Evolutionary conservation across 148 eudicot genomes (phyloP).

Genomic region (Camellia japonica): DNA sequence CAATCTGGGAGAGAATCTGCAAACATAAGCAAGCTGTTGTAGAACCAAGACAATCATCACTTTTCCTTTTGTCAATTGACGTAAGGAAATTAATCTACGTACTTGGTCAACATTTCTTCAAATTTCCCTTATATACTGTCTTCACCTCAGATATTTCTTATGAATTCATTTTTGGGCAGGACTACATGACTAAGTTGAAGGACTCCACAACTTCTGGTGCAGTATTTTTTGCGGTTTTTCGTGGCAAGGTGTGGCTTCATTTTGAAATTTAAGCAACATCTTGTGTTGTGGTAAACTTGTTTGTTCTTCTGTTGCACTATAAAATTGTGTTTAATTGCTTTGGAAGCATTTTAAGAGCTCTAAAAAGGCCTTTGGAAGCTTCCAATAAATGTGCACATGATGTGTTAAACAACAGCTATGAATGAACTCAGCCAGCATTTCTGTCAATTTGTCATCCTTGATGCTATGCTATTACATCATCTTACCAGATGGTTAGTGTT

Average conservation of each 20-base stretch:
- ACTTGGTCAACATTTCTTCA: not conserved
- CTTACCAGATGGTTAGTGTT: not conserved
- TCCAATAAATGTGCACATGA: not conserved
- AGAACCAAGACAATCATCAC: conserved; percentile 97
- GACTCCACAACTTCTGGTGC: conserved; percentile 81
- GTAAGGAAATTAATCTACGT: conserved; percentile 33
- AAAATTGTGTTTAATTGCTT: not conserved
- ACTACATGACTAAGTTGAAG: conserved; percentile 77
- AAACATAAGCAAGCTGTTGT: conserved; percentile 89
- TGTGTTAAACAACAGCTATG: not conserved
- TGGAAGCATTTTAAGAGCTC: not conserved
- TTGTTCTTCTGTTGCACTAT: not conserved
- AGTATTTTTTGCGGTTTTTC: conserved; percentile 93
- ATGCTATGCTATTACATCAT: not conserved
- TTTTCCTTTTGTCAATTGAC: conserved; percentile 77
- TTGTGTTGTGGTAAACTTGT: not conserved
- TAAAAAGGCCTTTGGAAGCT: not conserved
- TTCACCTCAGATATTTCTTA: conserved; percentile 15
- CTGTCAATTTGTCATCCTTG: not conserved
- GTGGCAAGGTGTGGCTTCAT: conserved; percentile 76
- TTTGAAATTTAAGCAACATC: conserved; percentile 1
- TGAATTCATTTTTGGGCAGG: conserved; percentile 47
- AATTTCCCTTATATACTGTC: conserved; percentile 11
- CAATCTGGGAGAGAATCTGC: conserved; percentile 98
- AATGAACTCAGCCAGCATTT: not conserved